Evolutionary conservation across 2,329 filamentous ascomycete genomes (phyloP), one percentile per base, ranked within the genome.

Genomic region (Diaporthe caulivora): DNA sequence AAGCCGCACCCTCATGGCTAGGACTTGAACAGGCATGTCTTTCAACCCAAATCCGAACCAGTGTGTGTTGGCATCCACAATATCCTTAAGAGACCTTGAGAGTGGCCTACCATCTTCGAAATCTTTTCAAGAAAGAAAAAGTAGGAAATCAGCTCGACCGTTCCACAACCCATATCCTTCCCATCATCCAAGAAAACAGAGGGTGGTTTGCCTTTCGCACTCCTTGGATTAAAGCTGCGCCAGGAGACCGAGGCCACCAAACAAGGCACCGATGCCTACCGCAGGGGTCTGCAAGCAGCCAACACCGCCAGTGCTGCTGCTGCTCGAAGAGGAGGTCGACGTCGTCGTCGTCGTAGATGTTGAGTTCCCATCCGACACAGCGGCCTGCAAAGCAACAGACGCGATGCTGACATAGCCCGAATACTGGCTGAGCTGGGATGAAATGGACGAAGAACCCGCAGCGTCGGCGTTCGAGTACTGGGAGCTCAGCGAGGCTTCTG

Each of bases 391-490:
- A 11, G 57, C 58, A 26, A 29, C 60, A 51, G 70, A 64, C 2
- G 70, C 57, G 6, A 24, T 29, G 13, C 58, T 64, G 17, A 64
- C 42, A 42, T 51, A 34, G 29, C 31, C 57, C 11, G 37, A 37
- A 5, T 55, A 11, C 18, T 37, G n/a, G 24, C 37, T 65, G 44
- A 71, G 44, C 9, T 37, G 21, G 21, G 65, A 69, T 0, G 34
- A 7, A 18, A 65, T 51, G 1, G 70, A 71, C 11, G 62, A 29
- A 21, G 49, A 54, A 17, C 17, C 31, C 15, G 60, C 11, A 9
- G 60, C 62, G 18, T 64, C 65, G 17, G 70, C 70, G 17, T 60
- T 72, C 11, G 70, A 72, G 15, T 53, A 31, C 37, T 42, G 60
- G 6, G 26, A 13, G 18, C 9, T n/a, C 37, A 72, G 40, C 1